Evolutionary conservation across 2,329 filamentous ascomycete species (phyloP), one percentile per base, ranked within the genome.

Genomic region (Alternaria metachromatica): DNA sequence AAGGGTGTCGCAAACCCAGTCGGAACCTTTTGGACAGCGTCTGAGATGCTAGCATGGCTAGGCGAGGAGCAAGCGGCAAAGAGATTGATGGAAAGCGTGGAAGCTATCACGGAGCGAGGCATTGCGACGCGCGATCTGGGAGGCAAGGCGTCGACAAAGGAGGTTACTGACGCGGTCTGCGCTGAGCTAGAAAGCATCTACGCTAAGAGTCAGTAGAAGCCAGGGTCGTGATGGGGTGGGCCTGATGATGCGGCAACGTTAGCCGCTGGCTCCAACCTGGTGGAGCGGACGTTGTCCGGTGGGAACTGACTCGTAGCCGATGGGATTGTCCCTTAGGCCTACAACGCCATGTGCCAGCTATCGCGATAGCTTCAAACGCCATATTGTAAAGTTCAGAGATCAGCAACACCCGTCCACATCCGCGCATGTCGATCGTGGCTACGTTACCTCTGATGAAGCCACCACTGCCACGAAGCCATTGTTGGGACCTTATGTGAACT

Each of bases 41-140:
- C 83, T 0, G 87, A 88, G 73, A 88, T 88, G 87, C 72, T 89
- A 26, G 79, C 78, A 11, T 88, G 87, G 87, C 77, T 89, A 0
- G 86, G 87, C 0, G 84, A 88, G 68, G 81, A 84, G 21, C 80
- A 85, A 1, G 87, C 86, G 0, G 82, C 84, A 0, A 78, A 81
- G 6, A 79, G 79, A 23, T 70, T 88, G 57, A 83, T 89, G 79
- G 80, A 84, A 5, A 82, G 81, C 8, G 84, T 88, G 0, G 86
- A 88, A 72, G 80, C 77, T 5, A 85, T 88, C 0, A 86, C 83
- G 26, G 85, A 84, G 62, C 80, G 79, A 8, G 85, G 85, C 0
- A 77, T 87, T n/a, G 73, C 84, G 28, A 88, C 87, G 0, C 80
- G 80, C 6, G 86, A 89, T 75, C 77, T 88, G 4, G 87, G 86